Evolutionary conservation across 176 grass and related monocot species (phyloP).

Genomic region (Eleusine coracana): DNA sequence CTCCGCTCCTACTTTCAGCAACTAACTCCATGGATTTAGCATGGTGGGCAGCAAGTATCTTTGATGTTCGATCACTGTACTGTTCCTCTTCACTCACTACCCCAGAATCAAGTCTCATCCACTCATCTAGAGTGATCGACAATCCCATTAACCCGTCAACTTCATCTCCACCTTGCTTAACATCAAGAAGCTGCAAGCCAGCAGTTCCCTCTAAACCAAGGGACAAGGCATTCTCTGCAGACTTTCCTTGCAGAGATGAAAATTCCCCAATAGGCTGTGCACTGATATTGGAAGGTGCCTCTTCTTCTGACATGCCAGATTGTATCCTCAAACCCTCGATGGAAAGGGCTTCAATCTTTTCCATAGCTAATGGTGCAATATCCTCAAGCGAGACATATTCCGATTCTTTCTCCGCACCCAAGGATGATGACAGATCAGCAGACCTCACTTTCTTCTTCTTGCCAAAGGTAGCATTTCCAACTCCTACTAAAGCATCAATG

Average conservation of each 20-base stretch:
- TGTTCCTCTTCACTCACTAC: slow-evolving; percentile 82
- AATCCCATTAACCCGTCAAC: slow-evolving; percentile 95
- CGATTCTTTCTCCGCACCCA: slow-evolving; percentile 49
- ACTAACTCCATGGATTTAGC: slow-evolving; percentile 88
- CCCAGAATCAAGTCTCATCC: slow-evolving; percentile 93
- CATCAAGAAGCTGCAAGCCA: slow-evolving; percentile 85
- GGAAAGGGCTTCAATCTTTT: slow-evolving; percentile 97
- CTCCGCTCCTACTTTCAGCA: slow-evolving; percentile 48
- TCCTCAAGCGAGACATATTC: slow-evolving; percentile 93
- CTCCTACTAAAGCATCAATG: slow-evolving; percentile 32
- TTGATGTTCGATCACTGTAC: slow-evolving; percentile 71
- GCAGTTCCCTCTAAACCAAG: slow-evolving; percentile 93
- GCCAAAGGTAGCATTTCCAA: slow-evolving; percentile 34
- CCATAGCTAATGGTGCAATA: slow-evolving; percentile 97
- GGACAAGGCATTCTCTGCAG: slow-evolving; percentile 50
- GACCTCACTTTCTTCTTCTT: slow-evolving; percentile 62
- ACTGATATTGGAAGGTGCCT: slow-evolving; percentile 87
- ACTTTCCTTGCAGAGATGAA: slow-evolving; percentile 83
- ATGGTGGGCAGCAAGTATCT: slow-evolving; percentile 97
- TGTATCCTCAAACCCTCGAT: slow-evolving; percentile 98
- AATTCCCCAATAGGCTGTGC: slow-evolving; percentile 69
- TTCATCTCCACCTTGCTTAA: slow-evolving; percentile 71
- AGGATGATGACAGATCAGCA: slow-evolving; percentile 50
- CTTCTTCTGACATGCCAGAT: slow-evolving; percentile 91
- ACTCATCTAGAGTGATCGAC: slow-evolving; percentile 91